Base-by-base conservation (phyloP, 257 asterid species). In the Solanum chilense region DNA sequence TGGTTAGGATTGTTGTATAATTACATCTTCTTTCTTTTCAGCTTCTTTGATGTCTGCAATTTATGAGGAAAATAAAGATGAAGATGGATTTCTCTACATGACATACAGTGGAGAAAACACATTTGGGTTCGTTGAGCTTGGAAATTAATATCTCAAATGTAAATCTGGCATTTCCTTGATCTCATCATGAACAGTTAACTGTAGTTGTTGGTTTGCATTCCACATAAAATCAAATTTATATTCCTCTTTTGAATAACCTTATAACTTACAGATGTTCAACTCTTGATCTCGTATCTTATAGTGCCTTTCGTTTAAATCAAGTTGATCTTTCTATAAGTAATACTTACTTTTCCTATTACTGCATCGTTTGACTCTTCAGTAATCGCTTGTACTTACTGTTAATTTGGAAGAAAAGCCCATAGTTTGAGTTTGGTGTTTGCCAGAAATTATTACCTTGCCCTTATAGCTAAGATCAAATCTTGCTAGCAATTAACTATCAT, bases 71-170 rank as follows among this genome's bases (percentile, higher is more conserved):
- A 77, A 92, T 92, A 95, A 95, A 92, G 98, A 95, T 76, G 97
- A 91, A 84, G 98, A 96, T 87, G 98, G 98, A 60, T 95, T 95
- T 90, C 95, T 96, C 70, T 96, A 96, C 94, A 92, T 96, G 98
- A 91, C 94, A 74, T 96, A 96, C 71, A 94, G 98, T 64, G 95
- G 98, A 12, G 98, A 96, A 92, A 95, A 92, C 91, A 96, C 98
- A 1, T 96, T 96, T 62, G 98, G 98, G 44, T 89, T 58, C 78
- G 82, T 12, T 33, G 69, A 88, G 71, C 88, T 83, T 68, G 87
- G 82, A 71, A 85, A 80, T 80, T 80, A 80, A 18, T 78, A 27
- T 45, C 42, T 80, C 85, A 33, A 18, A 29, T 47, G 66, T 69
- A 45, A 85, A 64, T 41, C 11, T 14, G 29, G 7, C 49, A 70